phyloP scores from a whole-genome alignment of 371 early-diverging fungal genomes.

The Basidiobolus meristosporus region DNA sequence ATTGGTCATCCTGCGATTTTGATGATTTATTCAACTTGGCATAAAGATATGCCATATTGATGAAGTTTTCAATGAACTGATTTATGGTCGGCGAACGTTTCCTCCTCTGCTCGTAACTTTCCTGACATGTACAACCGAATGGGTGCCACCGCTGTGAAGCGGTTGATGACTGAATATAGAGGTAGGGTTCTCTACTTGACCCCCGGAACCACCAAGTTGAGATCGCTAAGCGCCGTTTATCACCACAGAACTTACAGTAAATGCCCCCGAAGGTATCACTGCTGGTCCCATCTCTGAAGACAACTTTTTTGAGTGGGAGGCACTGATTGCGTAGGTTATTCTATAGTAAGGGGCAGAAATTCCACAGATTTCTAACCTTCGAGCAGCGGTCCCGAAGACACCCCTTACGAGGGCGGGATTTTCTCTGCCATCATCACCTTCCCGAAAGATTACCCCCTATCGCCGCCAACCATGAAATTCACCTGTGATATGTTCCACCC shows the following conservation, averaged over 20 bases:
- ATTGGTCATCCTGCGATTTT: too few species aligned
- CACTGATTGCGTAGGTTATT: constrained; percentile 64
- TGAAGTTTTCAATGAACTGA: too few species aligned
- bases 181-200: constrained; percentile 19
- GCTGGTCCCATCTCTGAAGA: constrained; percentile 89
- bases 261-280: constrained; percentile 92
- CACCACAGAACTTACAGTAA: constrained; percentile 65
- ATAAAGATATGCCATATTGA: too few species aligned
- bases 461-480: constrained; percentile 80
- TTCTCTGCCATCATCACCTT: constrained; percentile 72
- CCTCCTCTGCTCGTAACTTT: too few species aligned
- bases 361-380: too few species aligned
- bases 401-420: constrained; percentile 82
- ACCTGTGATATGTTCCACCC: constrained; percentile 90
- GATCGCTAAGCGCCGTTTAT: too few species aligned
- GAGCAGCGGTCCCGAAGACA: constrained; percentile 44
- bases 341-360: too few species aligned
- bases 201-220: background rate
- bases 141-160: constrained; percentile 51
- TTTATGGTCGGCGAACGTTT: too few species aligned
- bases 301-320: constrained; percentile 94
- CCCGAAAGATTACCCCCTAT: constrained; percentile 88
- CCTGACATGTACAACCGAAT: background rate
- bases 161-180: constrained; percentile 92
- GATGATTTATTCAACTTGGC: too few species aligned